These are phyloP conservation scores for Amoeboaphelidium occidentale DNA, from an alignment of 371 early-diverging fungal genomes.

Conservation along the genomic window DNA sequence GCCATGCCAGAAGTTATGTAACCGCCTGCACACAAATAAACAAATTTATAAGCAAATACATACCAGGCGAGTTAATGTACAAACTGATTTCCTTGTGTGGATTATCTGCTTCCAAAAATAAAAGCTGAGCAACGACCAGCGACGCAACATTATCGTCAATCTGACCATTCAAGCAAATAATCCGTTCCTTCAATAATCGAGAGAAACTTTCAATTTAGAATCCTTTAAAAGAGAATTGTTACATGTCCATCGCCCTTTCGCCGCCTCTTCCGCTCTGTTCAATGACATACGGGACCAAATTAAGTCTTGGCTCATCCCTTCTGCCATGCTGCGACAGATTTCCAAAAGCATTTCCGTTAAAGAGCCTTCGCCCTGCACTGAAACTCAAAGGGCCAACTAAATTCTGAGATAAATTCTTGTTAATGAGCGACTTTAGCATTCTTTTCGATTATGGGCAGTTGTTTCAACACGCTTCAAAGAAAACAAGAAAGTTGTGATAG, in stretches of 20 bases:
- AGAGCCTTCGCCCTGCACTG: no score
- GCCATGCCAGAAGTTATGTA: conserved; percentile 1
- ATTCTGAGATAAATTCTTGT: no score
- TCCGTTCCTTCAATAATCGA: conserved; percentile 80
- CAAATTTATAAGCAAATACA: neutral
- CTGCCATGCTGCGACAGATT: no score
- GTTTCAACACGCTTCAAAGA: no score
- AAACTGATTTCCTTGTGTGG: conserved; percentile 71
- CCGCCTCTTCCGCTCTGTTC: neutral
- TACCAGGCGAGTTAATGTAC: conserved; percentile 76
- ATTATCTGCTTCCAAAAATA: conserved; percentile 85
- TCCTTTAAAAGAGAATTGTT: no score
- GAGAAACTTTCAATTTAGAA: conserved; percentile 97
- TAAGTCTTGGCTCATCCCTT: no score
- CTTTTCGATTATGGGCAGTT: no score
- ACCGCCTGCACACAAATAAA: conserved; percentile 7
- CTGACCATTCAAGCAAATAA: conserved; percentile 76
- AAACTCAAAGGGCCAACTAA: no score
- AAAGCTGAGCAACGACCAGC: conserved; percentile 70
- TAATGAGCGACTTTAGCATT: no score
- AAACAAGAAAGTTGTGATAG: no score
- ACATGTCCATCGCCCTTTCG: neutral
- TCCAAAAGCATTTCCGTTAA: no score
- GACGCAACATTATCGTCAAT: conserved; percentile 58
- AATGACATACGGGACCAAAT: conserved; percentile 1